Conservation (phyloP, 1,139 yeast species). For the Petasospora fabianii region DNA sequence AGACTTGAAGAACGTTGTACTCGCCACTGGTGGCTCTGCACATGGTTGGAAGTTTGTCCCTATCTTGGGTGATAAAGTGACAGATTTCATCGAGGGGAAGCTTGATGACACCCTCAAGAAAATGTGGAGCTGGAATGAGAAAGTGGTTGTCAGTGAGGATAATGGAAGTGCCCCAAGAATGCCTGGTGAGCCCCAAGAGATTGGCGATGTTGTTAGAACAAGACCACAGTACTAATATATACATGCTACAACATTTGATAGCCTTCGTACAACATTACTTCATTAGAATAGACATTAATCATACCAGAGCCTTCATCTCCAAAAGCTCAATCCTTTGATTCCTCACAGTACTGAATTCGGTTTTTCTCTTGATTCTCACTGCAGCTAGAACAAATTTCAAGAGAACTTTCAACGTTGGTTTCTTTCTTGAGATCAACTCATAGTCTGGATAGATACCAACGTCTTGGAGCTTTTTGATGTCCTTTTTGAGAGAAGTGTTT, state of each 20-base stretch:
- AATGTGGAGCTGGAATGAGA: slow-evolving; percentile 17
- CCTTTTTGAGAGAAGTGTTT: slow-evolving; percentile 38
- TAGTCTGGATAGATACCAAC: slow-evolving; percentile 53
- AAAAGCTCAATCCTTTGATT: slow-evolving; percentile 19
- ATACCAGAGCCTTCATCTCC: slow-evolving; percentile 12
- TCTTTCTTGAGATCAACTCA: slow-evolving; percentile 26
- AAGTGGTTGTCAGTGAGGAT: slow-evolving; percentile 6
- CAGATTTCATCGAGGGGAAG: slow-evolving; percentile 27
- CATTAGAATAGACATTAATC: not conserved
- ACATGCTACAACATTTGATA: too few species aligned
- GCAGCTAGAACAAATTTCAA: slow-evolving; percentile 56
- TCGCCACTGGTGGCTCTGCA: slow-evolving; percentile 46
- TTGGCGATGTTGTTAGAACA: slow-evolving; percentile 4
- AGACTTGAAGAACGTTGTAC: slow-evolving; percentile 33
- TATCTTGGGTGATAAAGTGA: slow-evolving; percentile 34
- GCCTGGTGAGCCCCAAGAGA: slow-evolving; percentile 13
- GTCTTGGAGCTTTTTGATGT: slow-evolving; percentile 41
- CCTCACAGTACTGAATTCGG: slow-evolving; percentile 19
- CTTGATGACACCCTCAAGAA: slow-evolving; percentile 7
- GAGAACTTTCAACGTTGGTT: slow-evolving; percentile 36
- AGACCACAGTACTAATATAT: too few species aligned
- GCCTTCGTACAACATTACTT: too few species aligned
- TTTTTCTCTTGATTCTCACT: slow-evolving; percentile 42
- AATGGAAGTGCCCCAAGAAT: slow-evolving; percentile 14
- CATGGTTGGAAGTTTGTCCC: slow-evolving; percentile 36